Evolutionary conservation across 139 green algal genomes (phyloP).

Genomic region (Astrephomene gubernaculifera): DNA sequence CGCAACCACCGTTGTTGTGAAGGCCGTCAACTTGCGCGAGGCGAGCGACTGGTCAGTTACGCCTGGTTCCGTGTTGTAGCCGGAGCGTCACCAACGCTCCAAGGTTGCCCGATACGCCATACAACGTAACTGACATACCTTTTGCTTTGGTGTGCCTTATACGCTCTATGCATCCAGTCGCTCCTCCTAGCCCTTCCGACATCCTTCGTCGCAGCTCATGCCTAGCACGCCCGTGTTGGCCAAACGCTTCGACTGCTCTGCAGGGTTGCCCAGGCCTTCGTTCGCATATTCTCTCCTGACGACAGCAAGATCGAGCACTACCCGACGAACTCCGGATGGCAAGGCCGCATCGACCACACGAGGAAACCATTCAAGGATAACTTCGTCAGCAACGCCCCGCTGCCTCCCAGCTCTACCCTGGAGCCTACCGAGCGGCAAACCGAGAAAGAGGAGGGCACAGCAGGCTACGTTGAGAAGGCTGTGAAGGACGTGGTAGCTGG

Average conservation of each 20-base stretch:
- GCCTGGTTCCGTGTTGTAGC: neutral
- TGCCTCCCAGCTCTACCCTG: constrained; percentile 15
- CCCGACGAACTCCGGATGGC: constrained; percentile 1
- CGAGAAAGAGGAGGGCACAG: neutral
- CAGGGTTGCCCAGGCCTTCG: constrained; percentile 15
- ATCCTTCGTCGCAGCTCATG: too few relatives aligned
- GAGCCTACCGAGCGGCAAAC: constrained; percentile 29
- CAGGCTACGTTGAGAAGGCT: constrained; percentile 29
- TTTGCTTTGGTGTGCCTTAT: too few relatives aligned
- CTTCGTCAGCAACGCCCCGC: constrained; percentile 8
- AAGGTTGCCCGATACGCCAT: too few relatives aligned
- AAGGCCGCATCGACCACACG: constrained; percentile 20
- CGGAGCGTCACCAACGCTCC: too few relatives aligned
- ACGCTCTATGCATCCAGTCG: too few relatives aligned
- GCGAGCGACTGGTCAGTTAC: constrained; percentile 16
- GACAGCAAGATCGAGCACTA: constrained; percentile 24
- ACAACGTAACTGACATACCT: too few relatives aligned
- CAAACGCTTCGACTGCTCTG: too few relatives aligned
- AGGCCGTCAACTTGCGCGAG: neutral
- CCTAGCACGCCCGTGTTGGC: too few relatives aligned
- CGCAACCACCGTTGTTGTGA: neutral
- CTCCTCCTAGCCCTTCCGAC: too few relatives aligned
- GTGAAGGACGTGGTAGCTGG: constrained; percentile 26
- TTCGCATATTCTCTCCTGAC: constrained; percentile 32
- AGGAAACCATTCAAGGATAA: constrained; percentile 21